Evolutionary conservation across 2,329 filamentous ascomycete genomes (phyloP), one percentile per base, ranked within the genome.

Genomic region (Cladosporium sphaerospermum): DNA sequence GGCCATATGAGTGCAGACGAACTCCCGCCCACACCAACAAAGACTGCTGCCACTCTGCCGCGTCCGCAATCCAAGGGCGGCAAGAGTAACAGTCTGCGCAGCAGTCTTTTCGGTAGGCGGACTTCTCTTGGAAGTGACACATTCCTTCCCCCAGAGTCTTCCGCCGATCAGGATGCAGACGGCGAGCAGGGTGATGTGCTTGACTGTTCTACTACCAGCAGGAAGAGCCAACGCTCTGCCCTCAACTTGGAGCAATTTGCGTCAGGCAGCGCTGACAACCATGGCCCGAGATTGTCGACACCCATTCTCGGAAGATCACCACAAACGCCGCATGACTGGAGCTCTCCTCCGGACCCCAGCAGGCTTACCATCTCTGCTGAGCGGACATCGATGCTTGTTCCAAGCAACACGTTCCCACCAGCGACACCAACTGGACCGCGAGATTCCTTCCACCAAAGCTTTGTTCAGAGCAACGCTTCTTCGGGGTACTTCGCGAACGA

Each of bases 11-110:
- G 78, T 50, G 75, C 72, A 14, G 88, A 91, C 37, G 90, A 96
- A 46, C 76, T 92, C 54, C 91, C 92, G n/a, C 91, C 92, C 1
- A 99, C 93, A 1, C 93, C 93, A 1, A 97, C 93, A 0, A 97
- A 96, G 70, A 82, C 82, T 59, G 70, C 68, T 36, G 59, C 58
- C 50, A 67, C 57, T 7, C 52, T 56, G 19, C 37, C 52, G 23
- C 56, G 66, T 51, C 67, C 73, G 50, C 71, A 71, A 41, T 75
- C 73, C 19, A 77, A 75, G 63, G 50, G 50, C 11, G 73, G 75
- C 52, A 77, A 76, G 67, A 73, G 75, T 55, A 78, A 74, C 66
- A 78, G 75, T 61, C 57, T 78, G 56, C 68, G 75, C 52, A 76
- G 75, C 61, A 76, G 72, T 60, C 68, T 77, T 10, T 77, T 78